phyloP scores from a whole-genome alignment of 1,139 yeast species.

The Candida sp. region DNA sequence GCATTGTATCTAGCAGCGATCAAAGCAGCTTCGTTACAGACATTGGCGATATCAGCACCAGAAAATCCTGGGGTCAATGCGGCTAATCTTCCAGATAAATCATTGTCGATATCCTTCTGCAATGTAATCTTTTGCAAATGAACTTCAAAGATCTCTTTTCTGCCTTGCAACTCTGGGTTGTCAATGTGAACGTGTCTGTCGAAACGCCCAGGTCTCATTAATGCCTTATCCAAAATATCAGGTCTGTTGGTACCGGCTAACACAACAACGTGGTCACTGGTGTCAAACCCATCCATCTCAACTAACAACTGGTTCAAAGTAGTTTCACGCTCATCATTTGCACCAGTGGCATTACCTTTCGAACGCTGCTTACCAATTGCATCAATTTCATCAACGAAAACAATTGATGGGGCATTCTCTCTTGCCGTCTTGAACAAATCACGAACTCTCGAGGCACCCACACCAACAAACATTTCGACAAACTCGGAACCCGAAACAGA shows the following conservation, averaged over 20 bases:
- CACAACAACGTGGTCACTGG: constrained; percentile 92
- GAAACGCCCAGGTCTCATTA: constrained; percentile 96
- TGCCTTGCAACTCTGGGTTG: constrained; percentile 90
- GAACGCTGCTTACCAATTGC: constrained; percentile 97
- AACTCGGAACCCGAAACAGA: constrained; percentile 99
- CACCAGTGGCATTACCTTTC: constrained; percentile 82
- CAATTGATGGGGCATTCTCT: constrained; percentile 90
- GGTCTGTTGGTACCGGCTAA: constrained; percentile 97
- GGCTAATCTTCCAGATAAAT: constrained; percentile 84
- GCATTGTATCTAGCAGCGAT: constrained; percentile 91
- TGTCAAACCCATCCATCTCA: constrained; percentile 97
- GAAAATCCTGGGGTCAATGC: constrained; percentile 98
- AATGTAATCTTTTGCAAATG: constrained; percentile 74
- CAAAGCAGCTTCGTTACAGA: constrained; percentile 96
- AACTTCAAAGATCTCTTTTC: constrained; percentile 89
- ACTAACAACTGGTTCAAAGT: constrained; percentile 94
- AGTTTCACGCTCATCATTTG: constrained; percentile 96
- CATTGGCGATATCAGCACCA: constrained; percentile 98
- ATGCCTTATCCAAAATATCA: constrained; percentile 90
- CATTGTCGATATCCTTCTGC: constrained; percentile 38
- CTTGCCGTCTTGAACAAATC: constrained; percentile 93
- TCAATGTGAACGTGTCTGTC: constrained; percentile 94
- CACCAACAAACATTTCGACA: constrained; percentile 99
- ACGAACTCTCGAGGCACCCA: constrained; percentile 97
- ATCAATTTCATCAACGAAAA: constrained; percentile 97